Base-by-base conservation (phyloP, 1,284 basidiomycete species). In the Cryptococcus deneoformans region DNA sequence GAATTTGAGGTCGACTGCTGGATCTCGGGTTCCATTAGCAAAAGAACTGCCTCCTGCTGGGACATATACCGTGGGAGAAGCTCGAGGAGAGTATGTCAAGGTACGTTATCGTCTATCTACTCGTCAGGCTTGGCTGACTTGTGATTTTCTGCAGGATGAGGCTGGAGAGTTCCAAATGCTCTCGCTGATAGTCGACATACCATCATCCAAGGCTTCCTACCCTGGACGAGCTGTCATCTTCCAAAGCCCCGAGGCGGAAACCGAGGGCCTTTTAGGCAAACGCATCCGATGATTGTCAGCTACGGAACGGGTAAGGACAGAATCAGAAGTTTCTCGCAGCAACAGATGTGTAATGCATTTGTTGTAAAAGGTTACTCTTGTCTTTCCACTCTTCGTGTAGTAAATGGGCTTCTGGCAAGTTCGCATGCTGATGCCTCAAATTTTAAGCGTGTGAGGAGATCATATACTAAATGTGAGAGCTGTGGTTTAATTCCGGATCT, bases 51-150 rank as follows among this genome's bases (percentile, higher is more conserved):
- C 72, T 0, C 75, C 76, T 2, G 66, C 77, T 0, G 77, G 77
- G 14, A 78, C 77, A 12, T 78, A 76, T 59, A 78, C 66, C 53
- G 60, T 72, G 24, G 77, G 74, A 10, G 77, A 78, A 61, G 74
- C 71, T 10, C 61, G 69, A 14, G 77, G 72, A 6, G 77, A 78
- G 57, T 78, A 77, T 51, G 72, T 77, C 61, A 78, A 78, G 60
- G 73, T 75, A 45, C 55, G 70, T 61, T 16, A 14, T 11, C 6
- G 11, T 45, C 43, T 45, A 4, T 37, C 5, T 6, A 36, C 3
- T 39, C 36, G 9, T 24, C 48, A 29, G 39, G 8, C 9, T 44
- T 10, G 16, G 29, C 38, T 54, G 42, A 45, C 54, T 29, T 20
- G 11, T 43, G 10, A 36, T 11, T 46, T 9, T 46, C 12, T 1